Conservation (phyloP, 306 rosid species). For the Sophora flavescens region DNA sequence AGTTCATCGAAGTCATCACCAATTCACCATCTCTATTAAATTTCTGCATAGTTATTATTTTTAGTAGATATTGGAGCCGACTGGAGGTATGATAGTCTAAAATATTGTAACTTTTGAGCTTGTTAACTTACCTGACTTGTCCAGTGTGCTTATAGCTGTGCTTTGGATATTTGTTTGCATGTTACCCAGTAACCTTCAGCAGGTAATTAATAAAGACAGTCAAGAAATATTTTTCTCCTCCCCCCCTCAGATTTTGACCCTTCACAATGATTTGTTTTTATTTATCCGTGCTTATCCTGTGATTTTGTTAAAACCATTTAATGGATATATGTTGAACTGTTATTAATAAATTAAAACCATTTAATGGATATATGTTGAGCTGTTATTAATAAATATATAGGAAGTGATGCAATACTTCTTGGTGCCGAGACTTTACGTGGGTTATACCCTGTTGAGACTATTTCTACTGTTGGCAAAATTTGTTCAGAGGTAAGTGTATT, state of each 20-base stretch:
- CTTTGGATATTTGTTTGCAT: conserved; percentile 23
- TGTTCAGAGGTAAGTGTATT: conserved; percentile 78
- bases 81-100: conserved; percentile 6
- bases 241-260: neutral
- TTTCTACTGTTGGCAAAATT: conserved; percentile 90
- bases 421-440: conserved; percentile 99
- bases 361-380: conserved; percentile 37
- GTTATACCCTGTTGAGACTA: conserved; percentile 90
- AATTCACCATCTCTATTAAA: neutral
- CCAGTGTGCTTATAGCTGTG: conserved; percentile 23
- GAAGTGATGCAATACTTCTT: conserved; percentile 97
- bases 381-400: conserved; percentile 59
- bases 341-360: conserved; percentile 38
- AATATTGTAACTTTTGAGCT: neutral
- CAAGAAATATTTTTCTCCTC: neutral
- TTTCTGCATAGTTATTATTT: neutral
- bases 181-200: conserved; percentile 16
- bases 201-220: conserved; percentile 6
- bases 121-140: neutral
- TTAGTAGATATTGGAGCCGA: neutral
- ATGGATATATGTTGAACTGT: conserved; percentile 39
- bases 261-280: conserved; percentile 16
- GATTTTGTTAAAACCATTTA: conserved; percentile 25
- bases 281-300: conserved; percentile 26
- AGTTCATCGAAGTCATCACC: neutral